Base-by-base conservation (phyloP, 2,329 filamentous ascomycete genomes). In the Zasmidium cellare region DNA sequence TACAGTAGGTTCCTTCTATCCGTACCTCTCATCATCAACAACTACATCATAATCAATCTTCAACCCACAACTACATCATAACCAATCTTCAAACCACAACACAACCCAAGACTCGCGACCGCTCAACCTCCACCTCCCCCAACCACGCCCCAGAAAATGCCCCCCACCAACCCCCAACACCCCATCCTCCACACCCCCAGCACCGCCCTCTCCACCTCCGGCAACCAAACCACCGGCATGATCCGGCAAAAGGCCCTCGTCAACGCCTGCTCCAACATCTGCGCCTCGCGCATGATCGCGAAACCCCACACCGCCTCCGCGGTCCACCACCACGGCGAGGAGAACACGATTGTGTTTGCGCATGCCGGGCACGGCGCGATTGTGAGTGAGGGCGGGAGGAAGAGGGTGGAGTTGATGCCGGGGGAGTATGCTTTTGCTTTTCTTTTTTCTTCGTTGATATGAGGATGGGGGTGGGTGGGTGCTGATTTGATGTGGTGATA, bases 311-410 rank as follows among this genome's bases (percentile, higher is more conserved):
- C 84, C 24, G 75, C 80, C 2, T 86, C 85, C 0, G 81, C 83
- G 5, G 78, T 91, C 20, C 86, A 88, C 62, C 87, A 90, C 66
- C 86, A 90, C 66, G 87, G 86, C 55, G 82, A 86, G 68, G 85
- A 90, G 79, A 87, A 91, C 63, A 86, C 86, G 7, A 87, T 91
- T 53, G 81, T 90, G 51, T 89, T 59, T 67, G 84, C 83, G 11
- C 81, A 83, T 11, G 82, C 81, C 1, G 87, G 88, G 12, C 78
- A 79, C 53, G 86, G 87, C 3, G 75, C 81, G 14, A 78, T 91
- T 9, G 78, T 89, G 2, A 86, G 84, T 19, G 76, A 77, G 20
- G 78, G 81, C 45, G 81, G 84, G 12, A 80, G 80, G 48, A 81
- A 82, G 60, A 80, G 82, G 31, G 80, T 87, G 60, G 76, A 82